Percentiles rank a stretch among this genome's conserved stretches.
Evolutionary conservation across 202 grass and related monocot genomes (phyloP).

Genomic region (Elaeis oleifera): DNA sequence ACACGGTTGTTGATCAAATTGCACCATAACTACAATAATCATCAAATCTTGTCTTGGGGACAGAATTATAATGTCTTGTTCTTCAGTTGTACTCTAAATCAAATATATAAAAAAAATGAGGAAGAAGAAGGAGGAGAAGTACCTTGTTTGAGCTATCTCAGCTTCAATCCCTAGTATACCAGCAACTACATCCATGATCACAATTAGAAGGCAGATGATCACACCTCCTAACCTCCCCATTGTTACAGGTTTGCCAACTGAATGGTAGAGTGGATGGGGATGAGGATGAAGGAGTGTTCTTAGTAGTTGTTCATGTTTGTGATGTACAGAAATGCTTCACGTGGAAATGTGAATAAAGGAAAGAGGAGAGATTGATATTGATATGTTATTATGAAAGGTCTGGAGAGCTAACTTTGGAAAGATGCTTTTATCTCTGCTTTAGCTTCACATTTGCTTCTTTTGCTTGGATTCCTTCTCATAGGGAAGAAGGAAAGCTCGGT

Average conservation of each 20-base stretch:
- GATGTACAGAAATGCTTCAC: too few species aligned
- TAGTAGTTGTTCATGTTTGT: background rate
- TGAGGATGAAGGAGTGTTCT: background rate
- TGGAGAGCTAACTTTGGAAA: constrained; percentile 3
- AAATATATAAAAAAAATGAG: too few species aligned
- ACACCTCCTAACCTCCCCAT: constrained; percentile 63
- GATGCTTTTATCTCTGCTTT: constrained; percentile 15
- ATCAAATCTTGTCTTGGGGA: too few species aligned
- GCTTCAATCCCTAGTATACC: constrained; percentile 78
- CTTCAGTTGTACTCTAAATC: too few species aligned
- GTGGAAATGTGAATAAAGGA: constrained; percentile 2
- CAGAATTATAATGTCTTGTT: too few species aligned
- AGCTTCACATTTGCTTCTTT: background rate
- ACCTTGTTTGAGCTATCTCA: constrained; percentile 74
- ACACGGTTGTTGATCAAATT: too few species aligned
- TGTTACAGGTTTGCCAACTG: background rate
- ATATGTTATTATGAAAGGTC: background rate
- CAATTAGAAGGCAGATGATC: constrained; percentile 65
- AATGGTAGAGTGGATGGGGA: too few species aligned
- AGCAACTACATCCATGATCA: constrained; percentile 64
- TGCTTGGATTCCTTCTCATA: constrained; percentile 15
- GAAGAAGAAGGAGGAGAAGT: background rate
- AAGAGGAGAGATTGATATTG: background rate
- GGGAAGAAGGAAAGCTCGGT: constrained; percentile 19
- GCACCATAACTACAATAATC: too few species aligned